Evolutionary conservation across 1,284 basidiomycete genomes (phyloP), one percentile per base, ranked within the genome.

Genomic region (Papiliotrema terrestris): DNA sequence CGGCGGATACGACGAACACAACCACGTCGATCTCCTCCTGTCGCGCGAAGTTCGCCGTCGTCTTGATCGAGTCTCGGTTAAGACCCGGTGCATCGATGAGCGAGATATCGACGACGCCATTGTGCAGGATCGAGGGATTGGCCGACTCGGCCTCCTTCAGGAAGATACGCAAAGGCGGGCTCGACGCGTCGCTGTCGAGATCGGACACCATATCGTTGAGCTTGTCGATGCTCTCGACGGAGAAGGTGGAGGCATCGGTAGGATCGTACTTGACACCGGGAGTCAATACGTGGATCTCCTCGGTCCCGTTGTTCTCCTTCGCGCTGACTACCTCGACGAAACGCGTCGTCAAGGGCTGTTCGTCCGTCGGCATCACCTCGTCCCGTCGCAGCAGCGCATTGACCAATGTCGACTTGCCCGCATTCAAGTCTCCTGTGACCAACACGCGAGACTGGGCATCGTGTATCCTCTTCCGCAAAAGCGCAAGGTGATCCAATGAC

Each of bases 1-100:
- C 95, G 8, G 96, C 93, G 1, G 89, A 93, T 47, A 98, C 93
- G 61, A 98, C 93, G 74, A 98, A 99, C 52, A 99, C 94, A 54
- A 99, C 86, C 26, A 99, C 95, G 71, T 99, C 96, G 53, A 99
- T 98, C 78, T 98, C 93, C 74, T 96, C 91, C 75, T 98, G 95
- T 35, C 92, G 89, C 19, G 94, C 86, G 70, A 98, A 98, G 46
- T 98, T 81, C 8, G 92, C 91, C 2, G 95, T 99, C 0, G 96
- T 99, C 80, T 96, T 91, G 69, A 95, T 78, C 55, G 87, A 92
- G 76, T 98, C 96, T 55, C 92, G 86, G 78, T 99, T 99, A 49
- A 99, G 84, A 58, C 96, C 96, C 1, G 96, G 96, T 0, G 94
- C 95, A 67, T 99, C 96, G 73, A 98, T 98, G 67, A 98, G 89